These are phyloP conservation scores for Neckera pumila DNA, from an alignment of 225 moss, liverwort and hornwort genomes.

Conservation along the genomic window DNA sequence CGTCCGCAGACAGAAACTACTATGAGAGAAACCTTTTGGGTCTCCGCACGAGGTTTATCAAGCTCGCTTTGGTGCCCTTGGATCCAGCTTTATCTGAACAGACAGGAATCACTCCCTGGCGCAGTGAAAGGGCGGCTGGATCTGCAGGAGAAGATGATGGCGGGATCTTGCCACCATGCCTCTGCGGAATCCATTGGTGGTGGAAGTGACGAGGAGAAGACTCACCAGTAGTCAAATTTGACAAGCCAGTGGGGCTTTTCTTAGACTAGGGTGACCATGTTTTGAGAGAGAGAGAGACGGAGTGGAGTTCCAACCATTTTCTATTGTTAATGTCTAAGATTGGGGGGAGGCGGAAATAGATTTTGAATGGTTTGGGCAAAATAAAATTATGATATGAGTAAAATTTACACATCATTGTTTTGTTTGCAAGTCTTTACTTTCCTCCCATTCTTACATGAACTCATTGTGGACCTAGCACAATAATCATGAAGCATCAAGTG, in stretches of 20 bases:
- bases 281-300: neutral
- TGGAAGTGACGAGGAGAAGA: neutral
- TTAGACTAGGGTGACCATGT: neutral
- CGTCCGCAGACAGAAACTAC: neutral
- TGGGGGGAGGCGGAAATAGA: rapidly evolving
- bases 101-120: neutral
- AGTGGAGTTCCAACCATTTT: neutral
- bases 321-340: rapidly evolving
- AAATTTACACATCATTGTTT: neutral
- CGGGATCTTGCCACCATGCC: neutral
- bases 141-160: neutral
- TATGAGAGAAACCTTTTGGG: neutral
- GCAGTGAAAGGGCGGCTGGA: neutral
- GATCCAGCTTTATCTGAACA: neutral
- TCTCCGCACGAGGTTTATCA: neutral
- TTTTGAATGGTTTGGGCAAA: neutral
- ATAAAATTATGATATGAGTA: neutral
- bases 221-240: neutral
- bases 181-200: neutral
- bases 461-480: neutral
- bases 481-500: neutral
- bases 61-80: neutral
- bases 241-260: neutral
- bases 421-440: neutral
- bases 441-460: rapidly evolving